Evolutionary conservation across 306 rosid genomes (phyloP), one percentile per base, ranked within the genome.

Genomic region (Geum urbanum): DNA sequence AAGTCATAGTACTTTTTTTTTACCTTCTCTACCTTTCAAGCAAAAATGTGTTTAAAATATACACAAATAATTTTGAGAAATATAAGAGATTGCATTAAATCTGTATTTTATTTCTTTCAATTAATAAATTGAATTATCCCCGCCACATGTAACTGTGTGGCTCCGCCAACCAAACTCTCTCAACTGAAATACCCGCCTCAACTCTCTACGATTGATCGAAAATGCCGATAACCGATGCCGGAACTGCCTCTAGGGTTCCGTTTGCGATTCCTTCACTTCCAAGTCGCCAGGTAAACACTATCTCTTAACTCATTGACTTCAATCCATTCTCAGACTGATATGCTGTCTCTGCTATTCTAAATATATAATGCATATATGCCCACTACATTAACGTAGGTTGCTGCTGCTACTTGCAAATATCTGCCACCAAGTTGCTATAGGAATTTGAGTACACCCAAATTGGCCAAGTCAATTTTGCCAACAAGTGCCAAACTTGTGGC

Each of bases 171-270:
- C 13, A 43, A 47, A 47, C 8, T 19, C 32, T 46, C 32, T 46
- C 1, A n/a, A 67, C 71, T 74, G 72, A 43, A 53, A 43, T 74
- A 44, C 37, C 11, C 52, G 43, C 48, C 49, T n/a, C n/a, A 9
- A 16, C 71, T 40, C 50, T 69, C 40, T 24, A 18, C 8, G 56
- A 20, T 12, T 4, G 52, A n/a, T 63, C 41, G 35, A 77, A 69
- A 75, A 85, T 87, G 94, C 73, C 32, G 39, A 61, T 86, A 76
- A 80, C 86, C 77, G 74, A 35, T 48, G 4, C 81, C 48, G 70
- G 72, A 19, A 52, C 80, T 58, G 69, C 72, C 22, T 78, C 84
- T 11, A 59, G 35, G 71, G 61, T 82, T 73, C 77, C 80, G 13
- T 14, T 75, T 58, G 74, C 91, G 37, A 10, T 79, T 35, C 71